Evolutionary conservation across 2,329 filamentous ascomycete species (phyloP).

Genomic region (Aspergillus brunneoviolaceus): DNA sequence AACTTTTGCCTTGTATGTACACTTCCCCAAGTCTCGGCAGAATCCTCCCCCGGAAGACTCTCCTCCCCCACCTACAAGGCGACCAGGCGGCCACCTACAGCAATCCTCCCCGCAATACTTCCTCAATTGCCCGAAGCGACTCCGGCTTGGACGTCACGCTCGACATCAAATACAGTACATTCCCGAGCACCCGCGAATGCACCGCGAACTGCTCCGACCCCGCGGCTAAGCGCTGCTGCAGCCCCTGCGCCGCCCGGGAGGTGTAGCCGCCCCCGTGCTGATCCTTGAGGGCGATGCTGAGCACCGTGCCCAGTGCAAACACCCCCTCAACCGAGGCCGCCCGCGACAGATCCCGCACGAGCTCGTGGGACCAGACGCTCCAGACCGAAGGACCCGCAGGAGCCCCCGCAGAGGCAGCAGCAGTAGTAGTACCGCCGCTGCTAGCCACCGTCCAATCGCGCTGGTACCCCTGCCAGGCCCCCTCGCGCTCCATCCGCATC

Average conservation of each 20-base stretch:
- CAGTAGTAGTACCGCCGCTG: background rate
- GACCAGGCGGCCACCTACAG: conserved; percentile 12
- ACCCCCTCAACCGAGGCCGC: conserved; percentile 59
- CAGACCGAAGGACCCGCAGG: conserved; percentile 46
- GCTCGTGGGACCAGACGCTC: conserved; percentile 68
- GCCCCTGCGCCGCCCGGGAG: conserved; percentile 53
- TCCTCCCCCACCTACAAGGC: too few relatives aligned
- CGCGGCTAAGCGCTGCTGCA: conserved; percentile 52
- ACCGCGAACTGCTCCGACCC: conserved; percentile 46
- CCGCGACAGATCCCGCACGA: conserved; percentile 61
- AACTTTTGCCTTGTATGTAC: background rate
- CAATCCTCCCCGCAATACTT: conserved; percentile 38
- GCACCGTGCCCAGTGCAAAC: conserved; percentile 72
- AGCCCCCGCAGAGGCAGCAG: background rate
- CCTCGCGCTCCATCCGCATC: conserved; percentile 55
- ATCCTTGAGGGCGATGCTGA: conserved; percentile 63
- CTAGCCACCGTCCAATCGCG: conserved; percentile 44
- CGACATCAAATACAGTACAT: conserved; percentile 62
- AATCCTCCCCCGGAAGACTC: background rate
- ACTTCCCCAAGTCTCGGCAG: background rate
- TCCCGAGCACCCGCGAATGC: conserved; percentile 61
- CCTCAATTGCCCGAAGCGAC: conserved; percentile 44
- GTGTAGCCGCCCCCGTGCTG: conserved; percentile 53
- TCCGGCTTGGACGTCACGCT: conserved; percentile 52
- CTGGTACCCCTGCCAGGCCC: conserved; percentile 59